Percentiles rank a stretch among this genome's conserved stretches.
Evolutionary conservation across 192 early-diverging fungal genomes (phyloP).

Genomic region (Dissophora globulifera): DNA sequence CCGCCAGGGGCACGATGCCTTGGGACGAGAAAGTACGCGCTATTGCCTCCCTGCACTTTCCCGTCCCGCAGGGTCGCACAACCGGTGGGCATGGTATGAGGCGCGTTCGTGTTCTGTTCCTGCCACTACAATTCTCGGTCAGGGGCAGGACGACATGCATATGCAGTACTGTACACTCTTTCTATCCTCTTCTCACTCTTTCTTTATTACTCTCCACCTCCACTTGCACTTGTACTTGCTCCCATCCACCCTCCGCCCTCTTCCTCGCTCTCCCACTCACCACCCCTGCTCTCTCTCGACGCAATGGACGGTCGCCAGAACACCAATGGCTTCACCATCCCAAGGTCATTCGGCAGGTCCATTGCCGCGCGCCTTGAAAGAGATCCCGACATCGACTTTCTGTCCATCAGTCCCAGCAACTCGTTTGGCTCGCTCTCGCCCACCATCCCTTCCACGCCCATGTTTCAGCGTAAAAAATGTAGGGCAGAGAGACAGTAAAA

Average conservation of each 20-base stretch:
- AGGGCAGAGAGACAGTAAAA: too few relatives aligned
- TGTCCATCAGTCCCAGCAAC: not conserved
- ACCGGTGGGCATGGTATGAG: too few relatives aligned
- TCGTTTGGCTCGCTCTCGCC: constrained; percentile 3
- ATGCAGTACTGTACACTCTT: too few relatives aligned
- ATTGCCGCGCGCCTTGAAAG: constrained; percentile 9
- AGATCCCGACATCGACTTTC: not conserved
- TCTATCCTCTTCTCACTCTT: constrained; percentile 6
- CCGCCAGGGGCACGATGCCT: not conserved
- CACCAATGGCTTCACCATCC: constrained; percentile 28
- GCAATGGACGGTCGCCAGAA: constrained; percentile 21
- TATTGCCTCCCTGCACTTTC: not conserved
- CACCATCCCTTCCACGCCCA: not conserved
- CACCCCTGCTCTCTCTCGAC: not conserved
- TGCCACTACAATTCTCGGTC: too few relatives aligned
- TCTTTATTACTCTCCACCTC: not conserved
- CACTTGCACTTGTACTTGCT: not conserved
- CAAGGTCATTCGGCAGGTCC: constrained; percentile 19
- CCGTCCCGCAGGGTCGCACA: not conserved
- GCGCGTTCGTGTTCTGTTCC: too few relatives aligned
- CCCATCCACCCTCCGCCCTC: not conserved
- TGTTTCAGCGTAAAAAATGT: constrained; percentile 39
- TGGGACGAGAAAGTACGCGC: not conserved
- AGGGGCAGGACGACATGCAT: too few relatives aligned
- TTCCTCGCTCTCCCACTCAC: not conserved